phyloP scores from a whole-genome alignment of 2,329 filamentous ascomycete genomes.

The Ophiostoma australiae region DNA sequence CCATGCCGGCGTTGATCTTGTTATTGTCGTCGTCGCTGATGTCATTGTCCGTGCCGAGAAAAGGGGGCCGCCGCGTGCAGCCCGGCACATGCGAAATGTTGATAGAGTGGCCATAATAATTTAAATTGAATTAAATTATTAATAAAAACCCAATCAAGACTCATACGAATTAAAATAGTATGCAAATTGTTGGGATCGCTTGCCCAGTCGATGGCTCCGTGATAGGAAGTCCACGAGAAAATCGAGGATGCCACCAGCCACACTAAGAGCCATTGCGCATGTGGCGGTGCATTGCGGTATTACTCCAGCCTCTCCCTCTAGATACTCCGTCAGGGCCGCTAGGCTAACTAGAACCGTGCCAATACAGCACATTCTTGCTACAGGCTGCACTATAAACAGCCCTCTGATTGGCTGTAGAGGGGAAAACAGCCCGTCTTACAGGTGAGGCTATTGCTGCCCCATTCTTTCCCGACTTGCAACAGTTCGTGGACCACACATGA shows the following conservation, averaged over 20 bases:
- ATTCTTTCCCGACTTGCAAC: conserved; percentile 11
- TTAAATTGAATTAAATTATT: not conserved
- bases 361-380: conserved; percentile 5
- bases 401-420: conserved; percentile 17
- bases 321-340: not conserved
- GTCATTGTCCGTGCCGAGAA: not conserved
- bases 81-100: conserved; percentile 16
- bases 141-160: not conserved
- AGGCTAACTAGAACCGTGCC: not conserved
- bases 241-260: conserved; percentile 6
- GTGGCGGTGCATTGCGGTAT: conserved; percentile 15
- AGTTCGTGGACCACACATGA: not conserved
- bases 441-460: not conserved
- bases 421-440: not conserved
- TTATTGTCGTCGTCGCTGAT: not conserved
- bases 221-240: not conserved
- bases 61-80: not conserved
- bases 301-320: not conserved
- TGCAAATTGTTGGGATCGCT: not conserved
- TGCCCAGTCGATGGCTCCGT: not conserved
- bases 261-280: not conserved
- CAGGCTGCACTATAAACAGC: conserved; percentile 17
- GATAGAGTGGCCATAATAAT: conserved; percentile 6
- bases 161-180: not conserved
- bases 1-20: not conserved